Base-by-base conservation (phyloP, 2,329 filamentous ascomycete species). In the Fusarium proliferatum region DNA sequence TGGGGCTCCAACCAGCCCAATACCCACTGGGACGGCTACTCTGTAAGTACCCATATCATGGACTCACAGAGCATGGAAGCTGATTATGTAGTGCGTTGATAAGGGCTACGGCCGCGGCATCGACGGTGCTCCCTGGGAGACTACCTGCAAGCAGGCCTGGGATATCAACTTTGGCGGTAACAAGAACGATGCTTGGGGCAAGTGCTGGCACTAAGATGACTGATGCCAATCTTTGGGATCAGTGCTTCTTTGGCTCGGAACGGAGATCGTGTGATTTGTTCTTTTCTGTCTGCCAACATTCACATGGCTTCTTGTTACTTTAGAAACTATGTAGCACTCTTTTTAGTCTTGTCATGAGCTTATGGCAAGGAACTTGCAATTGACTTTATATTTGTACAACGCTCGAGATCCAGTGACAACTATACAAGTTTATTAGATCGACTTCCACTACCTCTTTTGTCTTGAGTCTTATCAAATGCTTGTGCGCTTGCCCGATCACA, bases 131-230 rank as follows among this genome's bases (percentile, higher is more conserved):
- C 69, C 69, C 5, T 72, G 56, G 55, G 63, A 72, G 51, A 49
- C 52, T n/a, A 68, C 67, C 2, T 72, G 69, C 59, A 45, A 68
- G 49, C 26, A 72, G 63, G 55, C 59, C 5, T 72, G 63, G 63
- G 59, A 72, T 30, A 23, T 72, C 45, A 51, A 53, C 63, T 71
- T 38, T 52, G 69, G 69, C 0, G 69, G 69, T 28, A 68, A 71
- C 58, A 30, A 13, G 11, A 6, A 58, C 5, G 52, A 68, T 30
- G 67, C 34, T n/a, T 16, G 12, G n/a, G 69, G 69, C 6, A 61
- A 68, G 9, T 72, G 69, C 69, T 72, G 69, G 69, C 69, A 72
- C 59, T 71, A 71, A 43, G 21, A 6, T 28, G 23, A 48, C 56
- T 51, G 33, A 58, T 51, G 8, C 23, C 42, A 51, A 4, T 17